Evolutionary conservation across 164 flowering plant species (phyloP).

Genomic region (Berberis thunbergii): DNA sequence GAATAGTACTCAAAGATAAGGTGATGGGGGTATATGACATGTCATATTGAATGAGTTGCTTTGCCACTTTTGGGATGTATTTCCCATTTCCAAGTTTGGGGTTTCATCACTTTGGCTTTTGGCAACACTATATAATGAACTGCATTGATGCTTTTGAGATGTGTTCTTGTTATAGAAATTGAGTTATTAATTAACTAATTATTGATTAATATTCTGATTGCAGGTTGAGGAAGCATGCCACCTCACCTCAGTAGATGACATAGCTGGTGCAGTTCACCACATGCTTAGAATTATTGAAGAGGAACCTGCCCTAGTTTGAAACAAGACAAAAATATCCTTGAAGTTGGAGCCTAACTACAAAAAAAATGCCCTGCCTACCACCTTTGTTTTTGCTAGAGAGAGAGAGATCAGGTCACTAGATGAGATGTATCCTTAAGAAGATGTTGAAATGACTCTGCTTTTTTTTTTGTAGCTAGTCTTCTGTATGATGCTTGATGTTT

Average conservation of each 20-base stretch:
- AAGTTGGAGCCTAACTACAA: neutral
- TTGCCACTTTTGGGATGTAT: too few relatives aligned
- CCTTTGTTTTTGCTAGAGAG: neutral
- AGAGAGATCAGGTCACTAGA: neutral
- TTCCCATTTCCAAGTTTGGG: too few relatives aligned
- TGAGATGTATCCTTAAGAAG: neutral
- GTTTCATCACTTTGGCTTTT: too few relatives aligned
- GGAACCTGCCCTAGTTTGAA: slow-evolving; percentile 22
- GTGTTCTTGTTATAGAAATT: neutral
- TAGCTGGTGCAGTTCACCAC: slow-evolving; percentile 74
- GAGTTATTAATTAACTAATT: neutral
- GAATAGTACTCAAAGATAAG: too few relatives aligned
- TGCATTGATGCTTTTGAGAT: too few relatives aligned
- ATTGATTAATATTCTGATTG: slow-evolving; percentile 12
- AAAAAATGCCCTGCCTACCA: neutral
- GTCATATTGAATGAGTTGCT: too few relatives aligned
- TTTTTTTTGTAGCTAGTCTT: neutral
- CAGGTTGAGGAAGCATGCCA: slow-evolving; percentile 87
- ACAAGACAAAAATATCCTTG: slow-evolving; percentile 7
- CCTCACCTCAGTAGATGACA: slow-evolving; percentile 70
- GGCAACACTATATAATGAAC: too few relatives aligned
- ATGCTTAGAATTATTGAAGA: slow-evolving; percentile 68
- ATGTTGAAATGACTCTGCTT: slow-evolving; percentile 2
- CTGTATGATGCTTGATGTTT: neutral
- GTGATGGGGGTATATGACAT: too few relatives aligned